These are phyloP conservation scores for Eutypa lata DNA, from an alignment of 2,329 filamentous ascomycete genomes.

Conservation along the genomic window DNA sequence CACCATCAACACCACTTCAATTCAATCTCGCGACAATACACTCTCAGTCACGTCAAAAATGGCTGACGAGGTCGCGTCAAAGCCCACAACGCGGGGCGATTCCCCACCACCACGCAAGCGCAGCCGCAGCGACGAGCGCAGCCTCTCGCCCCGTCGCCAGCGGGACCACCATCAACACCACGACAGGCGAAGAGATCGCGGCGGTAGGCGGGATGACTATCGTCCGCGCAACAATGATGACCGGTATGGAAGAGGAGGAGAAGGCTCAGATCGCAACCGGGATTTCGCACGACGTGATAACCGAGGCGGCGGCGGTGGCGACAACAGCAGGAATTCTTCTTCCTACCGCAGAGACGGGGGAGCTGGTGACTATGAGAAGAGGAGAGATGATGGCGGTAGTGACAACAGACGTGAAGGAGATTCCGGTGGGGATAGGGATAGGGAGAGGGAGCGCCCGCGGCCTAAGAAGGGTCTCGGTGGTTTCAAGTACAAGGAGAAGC, in stretches of 20 bases:
- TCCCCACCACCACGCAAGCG: slow-evolving; percentile 21
- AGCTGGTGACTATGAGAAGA: neutral
- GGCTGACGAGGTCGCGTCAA: slow-evolving; percentile 19
- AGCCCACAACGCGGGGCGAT: slow-evolving; percentile 13
- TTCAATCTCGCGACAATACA: too few species aligned
- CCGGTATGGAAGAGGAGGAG: slow-evolving; percentile 9
- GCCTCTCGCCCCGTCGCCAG: slow-evolving; percentile 23
- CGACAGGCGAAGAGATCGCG: neutral
- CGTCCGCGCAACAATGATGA: slow-evolving; percentile 2
- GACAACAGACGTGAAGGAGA: neutral
- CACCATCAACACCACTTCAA: too few species aligned
- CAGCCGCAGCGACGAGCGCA: slow-evolving; percentile 20
- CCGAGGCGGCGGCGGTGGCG: neutral
- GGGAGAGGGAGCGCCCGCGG: slow-evolving; percentile 12
- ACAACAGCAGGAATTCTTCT: neutral
- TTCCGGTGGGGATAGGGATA: neutral
- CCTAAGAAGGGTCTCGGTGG: slow-evolving; percentile 40
- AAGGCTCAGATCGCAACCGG: slow-evolving; percentile 4
- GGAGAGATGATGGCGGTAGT: neutral
- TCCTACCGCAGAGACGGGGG: neutral
- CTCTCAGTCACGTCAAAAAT: too few species aligned
- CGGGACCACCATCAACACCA: slow-evolving; percentile 11
- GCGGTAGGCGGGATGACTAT: slow-evolving; percentile 9
- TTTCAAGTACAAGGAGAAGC: slow-evolving; percentile 59
- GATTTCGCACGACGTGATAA: too few species aligned